A percentile compares a stretch with the other conserved stretches of the same genome.
Conservation (phyloP, 352 stramenopile genomes). For the Globisporangium orthogonon region DNA sequence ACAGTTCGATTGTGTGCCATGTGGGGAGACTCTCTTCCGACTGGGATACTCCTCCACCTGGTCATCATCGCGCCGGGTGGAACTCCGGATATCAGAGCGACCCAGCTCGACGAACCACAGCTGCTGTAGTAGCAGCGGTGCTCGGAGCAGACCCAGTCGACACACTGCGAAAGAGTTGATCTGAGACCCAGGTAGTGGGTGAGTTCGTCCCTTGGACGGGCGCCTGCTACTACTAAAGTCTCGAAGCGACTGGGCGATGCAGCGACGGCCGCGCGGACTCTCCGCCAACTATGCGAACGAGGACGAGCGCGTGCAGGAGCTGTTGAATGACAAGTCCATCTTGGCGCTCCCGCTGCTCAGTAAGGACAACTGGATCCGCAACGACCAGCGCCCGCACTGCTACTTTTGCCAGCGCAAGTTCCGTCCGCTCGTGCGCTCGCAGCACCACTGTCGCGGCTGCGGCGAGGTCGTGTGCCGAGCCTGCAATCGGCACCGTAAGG, state of each 20-base stretch:
- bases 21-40: conserved; percentile 4
- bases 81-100: background rate
- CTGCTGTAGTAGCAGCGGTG: background rate
- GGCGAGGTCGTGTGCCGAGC: conserved; percentile 73
- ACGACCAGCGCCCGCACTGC: conserved; percentile 58
- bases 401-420: conserved; percentile 80
- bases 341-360: conserved; percentile 39
- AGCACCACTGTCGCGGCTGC: conserved; percentile 77
- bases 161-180: background rate
- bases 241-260: background rate
- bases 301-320: conserved; percentile 43
- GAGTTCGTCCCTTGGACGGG: background rate
- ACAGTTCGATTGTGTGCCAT: background rate
- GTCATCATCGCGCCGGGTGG: conserved; percentile 1
- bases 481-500: conserved; percentile 58
- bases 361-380: conserved; percentile 75
- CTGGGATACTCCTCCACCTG: conserved; percentile 3
- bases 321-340: conserved; percentile 53
- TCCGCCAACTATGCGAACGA: conserved; percentile 46
- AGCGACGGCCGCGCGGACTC: conserved; percentile 34
- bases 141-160: background rate
- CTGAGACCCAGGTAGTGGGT: background rate
- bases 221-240: no score
- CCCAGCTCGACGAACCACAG: background rate
- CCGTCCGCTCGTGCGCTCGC: conserved; percentile 62